Base-by-base conservation (phyloP, 2,329 filamentous ascomycete species). In the Stagonosporopsis cucurbitacearum region DNA sequence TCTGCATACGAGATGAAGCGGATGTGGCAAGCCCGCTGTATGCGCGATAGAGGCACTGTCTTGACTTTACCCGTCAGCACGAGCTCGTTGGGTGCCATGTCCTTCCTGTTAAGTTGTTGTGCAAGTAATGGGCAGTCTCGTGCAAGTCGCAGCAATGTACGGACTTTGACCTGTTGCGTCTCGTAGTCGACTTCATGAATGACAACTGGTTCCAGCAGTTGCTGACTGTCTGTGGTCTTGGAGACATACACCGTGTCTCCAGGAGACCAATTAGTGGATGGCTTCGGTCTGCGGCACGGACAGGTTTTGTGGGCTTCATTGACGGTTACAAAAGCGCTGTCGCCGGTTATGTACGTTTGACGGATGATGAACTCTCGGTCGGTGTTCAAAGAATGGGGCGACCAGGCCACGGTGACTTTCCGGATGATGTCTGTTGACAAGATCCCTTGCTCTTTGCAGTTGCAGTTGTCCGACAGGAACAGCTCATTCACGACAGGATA, bases 381-480 rank as follows among this genome's bases (percentile, higher is more conserved):
- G 0, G 78, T 79, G 0, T 77, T 69, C 0, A 85, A 82, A 1
- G 74, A 71, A 0, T 80, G 80, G 6, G 85, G 84, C 73, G 85
- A 87, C 58, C 75, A 81, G 2, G 84, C 79, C 0, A 93, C 81
- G 0, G 79, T 60, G 36, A 89, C 83, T 1, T 82, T 83, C 0
- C 79, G 80, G 0, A 86, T 65, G 0, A 92, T 78, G 30, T 91
- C 82, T 0, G 81, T 73, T 1, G 82, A 79, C 0, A 78, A 62
- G 3, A 91, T 78, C 25, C 80, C 79, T 0, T 75, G 68, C 17
- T 83, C 78, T 0, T 77, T 70, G 59, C 91, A 95, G 1, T 87
- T 89, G 74, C 91, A 94, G 55, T 92, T 86, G 46, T 92, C 85
- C 0, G 87, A 91, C 0, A 94, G 74, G 58, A 95, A 95, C 0